Conservation (phyloP, 179 eudicot species). For the Drosera spatulata region DNA sequence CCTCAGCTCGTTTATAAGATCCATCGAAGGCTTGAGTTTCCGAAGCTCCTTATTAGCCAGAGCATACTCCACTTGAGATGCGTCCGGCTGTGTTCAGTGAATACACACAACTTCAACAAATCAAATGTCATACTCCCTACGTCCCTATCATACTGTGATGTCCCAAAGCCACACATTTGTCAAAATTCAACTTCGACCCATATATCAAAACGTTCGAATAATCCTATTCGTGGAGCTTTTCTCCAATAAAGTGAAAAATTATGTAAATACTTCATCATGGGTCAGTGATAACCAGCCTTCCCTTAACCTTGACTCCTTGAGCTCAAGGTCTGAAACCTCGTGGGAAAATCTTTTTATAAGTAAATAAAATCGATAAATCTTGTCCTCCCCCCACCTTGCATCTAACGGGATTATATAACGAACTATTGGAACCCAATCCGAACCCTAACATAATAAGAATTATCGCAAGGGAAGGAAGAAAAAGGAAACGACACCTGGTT, state of each 20-base stretch:
- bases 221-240: too few relatives aligned
- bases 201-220: too few relatives aligned
- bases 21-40: constrained; percentile 45
- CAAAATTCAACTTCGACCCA: too few relatives aligned
- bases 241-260: too few relatives aligned
- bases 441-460: too few relatives aligned
- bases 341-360: background rate
- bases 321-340: background rate
- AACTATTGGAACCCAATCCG: too few relatives aligned
- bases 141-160: background rate
- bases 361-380: background rate
- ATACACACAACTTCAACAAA: constrained; percentile 3
- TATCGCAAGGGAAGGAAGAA: background rate
- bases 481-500: constrained; percentile 42
- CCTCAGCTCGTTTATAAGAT: constrained; percentile 57
- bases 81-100: constrained; percentile 69
- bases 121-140: constrained; percentile 7
- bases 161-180: background rate
- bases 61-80: constrained; percentile 53
- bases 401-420: too few relatives aligned
- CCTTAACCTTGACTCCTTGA: background rate
- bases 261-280: too few relatives aligned
- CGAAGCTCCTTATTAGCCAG: constrained; percentile 81
- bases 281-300: background rate
- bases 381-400: background rate